Percentiles rank a stretch among this genome's conserved stretches.
Evolutionary conservation across 2,329 filamentous ascomycete genomes (phyloP).

Genomic region (Fusarium kyushuense): DNA sequence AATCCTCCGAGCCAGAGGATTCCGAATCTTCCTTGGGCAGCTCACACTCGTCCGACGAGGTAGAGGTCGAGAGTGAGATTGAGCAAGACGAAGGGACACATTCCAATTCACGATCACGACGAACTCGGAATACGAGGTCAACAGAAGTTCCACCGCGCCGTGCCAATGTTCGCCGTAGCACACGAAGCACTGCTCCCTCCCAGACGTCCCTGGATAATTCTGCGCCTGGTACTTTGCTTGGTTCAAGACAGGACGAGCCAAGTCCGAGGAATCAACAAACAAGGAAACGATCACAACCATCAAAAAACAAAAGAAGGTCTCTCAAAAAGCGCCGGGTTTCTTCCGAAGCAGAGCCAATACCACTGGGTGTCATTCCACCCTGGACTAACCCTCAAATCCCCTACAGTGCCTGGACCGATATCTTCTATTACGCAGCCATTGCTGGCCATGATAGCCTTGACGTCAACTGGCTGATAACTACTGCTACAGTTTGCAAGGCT

Average conservation of each 20-base stretch:
- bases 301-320: constrained; percentile 15
- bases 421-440: constrained; percentile 76
- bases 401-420: constrained; percentile 75
- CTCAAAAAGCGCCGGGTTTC: constrained; percentile 41
- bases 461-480: constrained; percentile 73
- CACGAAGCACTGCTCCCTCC: constrained; percentile 29
- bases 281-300: constrained; percentile 34
- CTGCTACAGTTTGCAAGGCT: constrained; percentile 70
- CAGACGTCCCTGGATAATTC: constrained; percentile 1
- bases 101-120: constrained; percentile 18
- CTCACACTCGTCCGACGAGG: constrained; percentile 10
- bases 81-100: constrained; percentile 13
- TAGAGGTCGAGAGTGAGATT: constrained; percentile 29
- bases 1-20: constrained; percentile 26
- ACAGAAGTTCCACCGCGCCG: background rate
- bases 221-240: background rate
- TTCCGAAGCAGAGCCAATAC: constrained; percentile 13
- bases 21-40: constrained; percentile 28
- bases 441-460: constrained; percentile 58
- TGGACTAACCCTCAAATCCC: constrained; percentile 70
- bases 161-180: constrained; percentile 22
- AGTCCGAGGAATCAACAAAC: constrained; percentile 5
- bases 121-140: background rate
- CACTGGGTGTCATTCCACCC: constrained; percentile 57
- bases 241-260: background rate